Evolutionary conservation across 331 rosid species (phyloP), one percentile per base, ranked within the genome.

Genomic region (Cydonia oblonga): DNA sequence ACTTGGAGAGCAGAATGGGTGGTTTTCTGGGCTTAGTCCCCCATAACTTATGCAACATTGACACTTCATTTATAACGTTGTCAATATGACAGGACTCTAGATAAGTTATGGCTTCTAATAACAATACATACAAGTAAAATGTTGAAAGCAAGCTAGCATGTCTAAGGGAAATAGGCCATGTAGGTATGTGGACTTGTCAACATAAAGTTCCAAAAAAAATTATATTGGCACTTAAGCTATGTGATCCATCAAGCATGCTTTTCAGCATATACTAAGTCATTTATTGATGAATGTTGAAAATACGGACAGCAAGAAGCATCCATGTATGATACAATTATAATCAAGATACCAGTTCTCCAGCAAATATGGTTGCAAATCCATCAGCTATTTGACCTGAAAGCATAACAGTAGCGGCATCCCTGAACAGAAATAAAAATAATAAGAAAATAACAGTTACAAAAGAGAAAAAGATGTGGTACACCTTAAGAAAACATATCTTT

Each of bases 371-470:
- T 54, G 89, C 87, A 54, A 90, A 85, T 76, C 87, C 98, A 84
- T 93, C 96, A 72, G 96, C 98, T 70, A 93, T 81, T 79, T 91
- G 98, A 89, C 98, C 98, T 23, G 96, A 89, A 79, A 93, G 95
- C 98, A 93, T 89, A 73, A 93, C 97, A 33, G 19, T 60, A 61
- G 98, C 97, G 28, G 97, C 96, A 87, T 83, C 62, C 90, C 98
- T 93, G 72, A 49, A 56, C 15, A 56, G 20, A 52, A 7, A 24
- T 23, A 71, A 53, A 53, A 7, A 42, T 42, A 42, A 42, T 42
- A 56, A 42, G 15, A 76, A 30, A 67, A 12, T 19, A 49, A 61
- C 6, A 20, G 18, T 33, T 35, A 24, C 4, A 24, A 46, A 75
- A 56, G 26, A 35, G 23, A 67, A 70, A 75, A 46, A 70, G 66